Evolutionary conservation across 495 filamentous ascomycete species (phyloP).

Genomic region (Penicillium coffeae): DNA sequence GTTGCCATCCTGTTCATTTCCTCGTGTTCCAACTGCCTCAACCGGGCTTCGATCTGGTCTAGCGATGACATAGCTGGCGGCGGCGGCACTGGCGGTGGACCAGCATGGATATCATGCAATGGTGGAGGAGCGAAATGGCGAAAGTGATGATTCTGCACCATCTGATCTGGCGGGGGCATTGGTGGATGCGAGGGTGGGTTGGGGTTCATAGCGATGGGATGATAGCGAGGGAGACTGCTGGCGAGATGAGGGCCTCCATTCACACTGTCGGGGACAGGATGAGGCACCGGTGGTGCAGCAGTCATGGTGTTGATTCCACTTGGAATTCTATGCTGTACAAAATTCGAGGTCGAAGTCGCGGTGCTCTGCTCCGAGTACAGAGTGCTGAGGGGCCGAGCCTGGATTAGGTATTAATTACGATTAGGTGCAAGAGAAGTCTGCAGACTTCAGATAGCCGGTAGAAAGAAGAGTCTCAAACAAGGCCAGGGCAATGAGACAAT

Average conservation of each 20-base stretch:
- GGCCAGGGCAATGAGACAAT: constrained; percentile 11
- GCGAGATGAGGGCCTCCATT: constrained; percentile 33
- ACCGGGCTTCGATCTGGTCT: constrained; percentile 43
- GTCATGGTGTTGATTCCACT: constrained; percentile 22
- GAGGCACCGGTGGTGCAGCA: constrained; percentile 39
- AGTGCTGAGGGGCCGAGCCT: no score
- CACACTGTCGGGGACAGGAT: constrained; percentile 34
- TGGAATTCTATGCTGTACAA: background rate
- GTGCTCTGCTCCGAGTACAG: no score
- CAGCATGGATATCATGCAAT: constrained; percentile 35
- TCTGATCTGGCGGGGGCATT: constrained; percentile 33
- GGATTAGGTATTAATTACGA: no score
- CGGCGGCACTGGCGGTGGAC: constrained; percentile 25
- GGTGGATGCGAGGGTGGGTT: constrained; percentile 31
- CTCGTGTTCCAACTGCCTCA: constrained; percentile 47
- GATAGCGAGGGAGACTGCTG: constrained; percentile 39
- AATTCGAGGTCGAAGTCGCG: no score
- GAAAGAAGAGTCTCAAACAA: constrained; percentile 7
- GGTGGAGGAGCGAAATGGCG: constrained; percentile 32
- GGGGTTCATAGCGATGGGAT: constrained; percentile 48
- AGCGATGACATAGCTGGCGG: constrained; percentile 28
- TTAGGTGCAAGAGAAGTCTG: background rate
- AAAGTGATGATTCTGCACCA: constrained; percentile 38
- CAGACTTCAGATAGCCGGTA: no score
- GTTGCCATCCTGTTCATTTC: constrained; percentile 43